Conservation (phyloP, 2,329 filamentous ascomycete genomes). For the Ceratocystis diversiconidia region DNA sequence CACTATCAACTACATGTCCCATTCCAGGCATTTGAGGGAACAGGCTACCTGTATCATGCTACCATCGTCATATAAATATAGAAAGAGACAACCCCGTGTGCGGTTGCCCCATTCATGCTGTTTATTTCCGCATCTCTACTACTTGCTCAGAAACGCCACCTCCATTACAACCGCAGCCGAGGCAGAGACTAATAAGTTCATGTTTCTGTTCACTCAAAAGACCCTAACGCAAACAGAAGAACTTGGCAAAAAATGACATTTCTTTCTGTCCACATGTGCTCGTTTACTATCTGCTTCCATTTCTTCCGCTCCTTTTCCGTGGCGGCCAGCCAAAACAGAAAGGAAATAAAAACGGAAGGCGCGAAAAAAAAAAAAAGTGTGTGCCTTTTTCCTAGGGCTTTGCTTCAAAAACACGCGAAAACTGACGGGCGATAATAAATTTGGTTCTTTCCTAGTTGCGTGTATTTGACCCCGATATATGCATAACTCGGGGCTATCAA, state of each 20-base stretch:
- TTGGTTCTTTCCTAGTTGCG: background rate
- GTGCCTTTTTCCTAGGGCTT: background rate
- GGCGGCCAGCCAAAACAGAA: background rate
- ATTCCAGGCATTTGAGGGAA: background rate
- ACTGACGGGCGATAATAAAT: background rate
- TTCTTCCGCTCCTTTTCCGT: background rate
- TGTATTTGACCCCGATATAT: background rate
- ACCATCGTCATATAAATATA: background rate
- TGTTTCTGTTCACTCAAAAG: too few species aligned
- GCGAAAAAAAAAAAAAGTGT: background rate
- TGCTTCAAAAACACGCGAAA: background rate
- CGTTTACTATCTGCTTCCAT: background rate
- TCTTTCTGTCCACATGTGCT: background rate
- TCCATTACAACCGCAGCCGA: too few species aligned
- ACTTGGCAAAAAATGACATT: background rate
- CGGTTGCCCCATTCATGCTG: too few species aligned
- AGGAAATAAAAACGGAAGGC: background rate
- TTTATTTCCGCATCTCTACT: too few species aligned
- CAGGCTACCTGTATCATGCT: too few species aligned
- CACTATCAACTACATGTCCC: slow-evolving; percentile 3
- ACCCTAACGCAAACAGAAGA: background rate
- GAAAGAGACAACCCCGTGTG: background rate
- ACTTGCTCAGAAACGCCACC: too few species aligned
- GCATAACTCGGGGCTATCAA: background rate
- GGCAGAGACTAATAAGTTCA: too few species aligned